These are phyloP conservation scores for Saturnispora galanensis DNA, from an alignment of 805 yeast species.

Conservation along the genomic window DNA sequence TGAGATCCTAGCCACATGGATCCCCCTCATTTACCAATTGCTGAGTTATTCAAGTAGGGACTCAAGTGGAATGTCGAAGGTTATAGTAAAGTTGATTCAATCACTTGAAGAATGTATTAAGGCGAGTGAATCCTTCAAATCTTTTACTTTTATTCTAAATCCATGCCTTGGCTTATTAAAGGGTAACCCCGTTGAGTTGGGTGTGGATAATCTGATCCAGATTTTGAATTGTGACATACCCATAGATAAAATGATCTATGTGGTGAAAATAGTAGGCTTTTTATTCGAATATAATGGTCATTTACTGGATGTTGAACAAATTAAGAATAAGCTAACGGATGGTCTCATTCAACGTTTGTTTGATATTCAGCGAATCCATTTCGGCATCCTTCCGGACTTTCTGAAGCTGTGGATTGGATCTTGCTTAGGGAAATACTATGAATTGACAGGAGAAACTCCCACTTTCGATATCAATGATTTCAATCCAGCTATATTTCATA, in stretches of 20 bases:
- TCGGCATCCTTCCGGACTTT: conserved; percentile 4
- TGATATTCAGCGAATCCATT: conserved; percentile 12
- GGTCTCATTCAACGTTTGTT: conserved; percentile 15
- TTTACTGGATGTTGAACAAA: conserved; percentile 1
- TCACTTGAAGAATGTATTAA: background rate
- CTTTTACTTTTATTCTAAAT: background rate
- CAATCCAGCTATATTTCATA: conserved; percentile 9
- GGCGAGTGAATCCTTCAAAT: background rate
- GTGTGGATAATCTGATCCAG: background rate
- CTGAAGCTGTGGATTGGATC: conserved; percentile 26
- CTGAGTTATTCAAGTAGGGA: background rate
- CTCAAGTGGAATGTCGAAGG: background rate
- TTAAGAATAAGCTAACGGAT: background rate
- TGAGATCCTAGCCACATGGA: conserved; percentile 11
- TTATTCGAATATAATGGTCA: background rate
- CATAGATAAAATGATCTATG: background rate
- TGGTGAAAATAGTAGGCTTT: background rate
- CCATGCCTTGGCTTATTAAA: conserved; percentile 1
- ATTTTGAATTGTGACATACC: background rate
- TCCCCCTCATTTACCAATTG: conserved; percentile 15
- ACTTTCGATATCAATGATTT: conserved; percentile 15
- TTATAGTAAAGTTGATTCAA: background rate
- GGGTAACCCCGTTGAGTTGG: background rate
- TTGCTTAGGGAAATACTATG: conserved; percentile 24
- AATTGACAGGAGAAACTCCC: conserved; percentile 19